A percentile compares a stretch with the other conserved stretches of the same genome.
Conservation (phyloP, 176 grass and related monocot genomes). For the Sorghum bicolor region Sorghum_bicolor_NCBIv3 NC_012873.2:691001-691500, state of each 20-base stretch:
- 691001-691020: slow-evolving; percentile 39
- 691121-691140: slow-evolving; percentile 90
- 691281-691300: slow-evolving; percentile 71
- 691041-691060: slow-evolving; percentile 24
- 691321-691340: slow-evolving; percentile 98
- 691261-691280: slow-evolving; percentile 45
- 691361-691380: slow-evolving; percentile 96
- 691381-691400: slow-evolving; percentile 96
- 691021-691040: slow-evolving; percentile 47
- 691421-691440: slow-evolving; percentile 84
- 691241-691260: slow-evolving; percentile 93
- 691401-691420: slow-evolving; percentile 86
- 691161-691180: slow-evolving; percentile 71
- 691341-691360: slow-evolving; percentile 92
- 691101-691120: slow-evolving; percentile 90
- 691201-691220: slow-evolving; percentile 72
- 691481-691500: slow-evolving; percentile 33
- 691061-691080: slow-evolving; percentile 89
- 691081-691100: slow-evolving; percentile 90
- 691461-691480: slow-evolving; percentile 98
- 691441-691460: slow-evolving; percentile 82
- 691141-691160: slow-evolving; percentile 91
- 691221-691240: slow-evolving; percentile 62
- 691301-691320: slow-evolving; percentile 93
- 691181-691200: slow-evolving; percentile 72